Percentiles rank a stretch among this genome's conserved stretches.
Conservation (phyloP, 78 protist genomes). For the Speleostelium caveatum region DNA sequence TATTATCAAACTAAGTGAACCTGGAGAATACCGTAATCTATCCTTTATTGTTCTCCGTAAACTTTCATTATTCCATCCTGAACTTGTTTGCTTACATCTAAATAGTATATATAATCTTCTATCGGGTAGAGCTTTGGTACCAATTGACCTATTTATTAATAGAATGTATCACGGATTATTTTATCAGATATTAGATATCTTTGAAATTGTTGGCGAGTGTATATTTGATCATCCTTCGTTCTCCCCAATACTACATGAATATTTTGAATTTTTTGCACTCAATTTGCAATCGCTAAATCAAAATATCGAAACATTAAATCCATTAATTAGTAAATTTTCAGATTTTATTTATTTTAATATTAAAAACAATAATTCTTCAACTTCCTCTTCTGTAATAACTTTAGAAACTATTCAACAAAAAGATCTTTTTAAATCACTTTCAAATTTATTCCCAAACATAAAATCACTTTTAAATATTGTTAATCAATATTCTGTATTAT, state of each 20-base stretch:
- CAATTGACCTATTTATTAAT: conserved; percentile 25
- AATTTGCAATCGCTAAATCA: not conserved
- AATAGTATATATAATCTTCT: conserved; percentile 12
- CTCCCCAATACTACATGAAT: conserved; percentile 30
- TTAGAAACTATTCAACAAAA: not conserved
- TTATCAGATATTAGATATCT: conserved; percentile 39
- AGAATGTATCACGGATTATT: conserved; percentile 49
- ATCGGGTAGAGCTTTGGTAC: conserved; percentile 14
- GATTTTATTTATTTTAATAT: conserved; percentile 17
- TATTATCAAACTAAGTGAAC: conserved; percentile 34
- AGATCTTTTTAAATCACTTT: conserved; percentile 9
- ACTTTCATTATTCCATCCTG: conserved; percentile 51
- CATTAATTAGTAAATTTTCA: conserved; percentile 12
- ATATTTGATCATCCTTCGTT: conserved; percentile 33
- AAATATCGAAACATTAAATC: not conserved
- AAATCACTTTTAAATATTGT: not conserved
- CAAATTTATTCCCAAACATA: conserved; percentile 38
- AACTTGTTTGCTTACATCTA: conserved; percentile 23
- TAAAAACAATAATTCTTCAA: conserved; percentile 13
- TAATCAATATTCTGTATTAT: conserved; percentile 4
- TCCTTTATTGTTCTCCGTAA: conserved; percentile 41
- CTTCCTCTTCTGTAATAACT: too few species aligned
- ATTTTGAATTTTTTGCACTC: conserved; percentile 18
- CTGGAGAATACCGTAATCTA: conserved; percentile 1
- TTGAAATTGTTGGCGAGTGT: conserved; percentile 32